These are phyloP conservation scores for Solanum peruvianum DNA, from an alignment of 257 asterid genomes.

Conservation along the genomic window DNA sequence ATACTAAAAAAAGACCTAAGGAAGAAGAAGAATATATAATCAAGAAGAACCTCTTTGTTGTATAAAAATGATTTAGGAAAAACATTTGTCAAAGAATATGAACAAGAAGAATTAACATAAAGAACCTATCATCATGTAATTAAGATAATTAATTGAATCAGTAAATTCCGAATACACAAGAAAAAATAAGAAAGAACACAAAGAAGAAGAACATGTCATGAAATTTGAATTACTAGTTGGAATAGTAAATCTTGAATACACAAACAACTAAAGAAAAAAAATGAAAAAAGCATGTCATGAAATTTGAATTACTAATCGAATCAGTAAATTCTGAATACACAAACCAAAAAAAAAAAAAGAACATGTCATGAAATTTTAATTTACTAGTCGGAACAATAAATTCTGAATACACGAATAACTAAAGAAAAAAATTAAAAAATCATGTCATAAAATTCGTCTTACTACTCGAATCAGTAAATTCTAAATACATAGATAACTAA, in stretches of 20 bases:
- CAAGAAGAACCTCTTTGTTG: not conserved
- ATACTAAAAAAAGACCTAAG: not conserved
- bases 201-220: not conserved
- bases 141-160: not conserved
- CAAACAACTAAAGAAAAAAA: not conserved
- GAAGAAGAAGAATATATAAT: not conserved
- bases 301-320: not conserved
- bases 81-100: not conserved
- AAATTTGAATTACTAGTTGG: not conserved
- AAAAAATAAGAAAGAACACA: not conserved
- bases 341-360: not conserved
- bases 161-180: not conserved
- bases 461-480: not conserved
- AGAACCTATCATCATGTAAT: not conserved
- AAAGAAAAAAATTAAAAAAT: not conserved
- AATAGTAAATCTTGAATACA: not conserved
- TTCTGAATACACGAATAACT: not conserved
- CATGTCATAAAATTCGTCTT: not conserved
- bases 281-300: not conserved
- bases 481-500: not conserved
- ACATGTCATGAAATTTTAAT: not conserved
- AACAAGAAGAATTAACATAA: not conserved
- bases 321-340: not conserved
- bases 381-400: no score
- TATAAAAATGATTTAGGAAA: not conserved